phyloP scores from a whole-genome alignment of 1,139 yeast genomes.

The Candida smagusa region DNA sequence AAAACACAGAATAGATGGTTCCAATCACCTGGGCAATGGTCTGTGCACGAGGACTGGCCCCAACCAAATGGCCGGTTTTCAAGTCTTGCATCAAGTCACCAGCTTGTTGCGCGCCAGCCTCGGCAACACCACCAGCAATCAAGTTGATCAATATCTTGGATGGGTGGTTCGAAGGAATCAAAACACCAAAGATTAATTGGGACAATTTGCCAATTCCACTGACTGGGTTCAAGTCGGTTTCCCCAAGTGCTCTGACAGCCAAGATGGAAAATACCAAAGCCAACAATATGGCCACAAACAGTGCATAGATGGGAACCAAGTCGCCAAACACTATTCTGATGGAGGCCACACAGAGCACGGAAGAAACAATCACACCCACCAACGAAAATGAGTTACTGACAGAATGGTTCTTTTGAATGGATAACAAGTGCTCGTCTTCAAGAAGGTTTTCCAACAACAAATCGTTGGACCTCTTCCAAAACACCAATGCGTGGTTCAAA shows the following conservation, averaged over 20 bases:
- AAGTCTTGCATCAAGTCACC: conserved; percentile 97
- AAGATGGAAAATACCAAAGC: conserved; percentile 78
- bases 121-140: conserved; percentile 95
- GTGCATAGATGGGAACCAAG: conserved; percentile 68
- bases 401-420: conserved; percentile 34
- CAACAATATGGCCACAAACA: conserved; percentile 62
- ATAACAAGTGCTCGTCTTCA: conserved; percentile 3
- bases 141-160: conserved; percentile 80
- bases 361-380: conserved; percentile 62
- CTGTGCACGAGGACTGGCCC: conserved; percentile 92
- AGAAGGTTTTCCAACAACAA: background rate
- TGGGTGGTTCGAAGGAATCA: conserved; percentile 74
- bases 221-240: conserved; percentile 94
- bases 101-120: conserved; percentile 98
- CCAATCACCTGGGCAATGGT: conserved; percentile 88
- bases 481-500: conserved; percentile 11
- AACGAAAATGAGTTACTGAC: conserved; percentile 51
- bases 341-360: conserved; percentile 62
- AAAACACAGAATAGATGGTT: conserved; percentile 73
- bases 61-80: conserved; percentile 87
- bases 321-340: conserved; percentile 67
- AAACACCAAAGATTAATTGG: conserved; percentile 78
- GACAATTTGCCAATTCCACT: conserved; percentile 95
- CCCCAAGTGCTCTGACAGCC: conserved; percentile 93
- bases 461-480: conserved; percentile 3